Percentiles rank a stretch among this genome's conserved stretches.
These are phyloP conservation scores for Pseudotsuga menziesii DNA, from an alignment of 75 land plant species.

Conservation along the genomic window DNA sequence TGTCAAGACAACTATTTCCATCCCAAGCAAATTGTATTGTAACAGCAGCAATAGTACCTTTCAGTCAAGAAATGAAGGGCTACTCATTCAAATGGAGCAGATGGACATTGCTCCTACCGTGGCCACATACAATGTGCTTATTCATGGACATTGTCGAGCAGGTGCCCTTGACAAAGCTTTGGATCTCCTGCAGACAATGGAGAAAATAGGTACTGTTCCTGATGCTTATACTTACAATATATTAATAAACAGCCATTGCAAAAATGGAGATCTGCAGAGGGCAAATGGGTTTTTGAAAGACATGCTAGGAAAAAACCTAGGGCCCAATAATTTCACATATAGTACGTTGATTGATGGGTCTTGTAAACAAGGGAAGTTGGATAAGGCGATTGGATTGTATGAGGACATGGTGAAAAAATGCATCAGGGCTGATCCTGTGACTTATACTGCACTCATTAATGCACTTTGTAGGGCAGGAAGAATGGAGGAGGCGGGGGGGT, in stretches of 20 bases:
- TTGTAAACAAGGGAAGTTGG: slow-evolving; percentile 46
- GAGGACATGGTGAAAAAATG: slow-evolving; percentile 28
- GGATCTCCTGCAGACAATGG: slow-evolving; percentile 15
- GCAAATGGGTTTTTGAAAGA: slow-evolving; percentile 44
- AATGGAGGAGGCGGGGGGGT: slow-evolving; percentile 25
- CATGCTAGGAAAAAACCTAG: slow-evolving; percentile 33
- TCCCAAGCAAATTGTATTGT: no score
- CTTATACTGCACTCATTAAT: slow-evolving; percentile 29
- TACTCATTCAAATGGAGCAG: slow-evolving; percentile 37
- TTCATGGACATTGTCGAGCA: slow-evolving; percentile 43
- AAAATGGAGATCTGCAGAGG: slow-evolving; percentile 25
- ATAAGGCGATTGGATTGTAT: slow-evolving; percentile 42
- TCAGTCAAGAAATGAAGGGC: no score
- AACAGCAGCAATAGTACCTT: no score
- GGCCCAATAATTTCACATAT: slow-evolving; percentile 55
- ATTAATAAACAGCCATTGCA: slow-evolving; percentile 22
- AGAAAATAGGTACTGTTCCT: slow-evolving; percentile 20
- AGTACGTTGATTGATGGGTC: no score
- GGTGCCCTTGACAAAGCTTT: slow-evolving; percentile 34
- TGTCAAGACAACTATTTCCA: no score
- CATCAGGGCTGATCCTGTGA: slow-evolving; percentile 35
- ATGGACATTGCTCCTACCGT: slow-evolving; percentile 17
- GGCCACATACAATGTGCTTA: slow-evolving; percentile 42
- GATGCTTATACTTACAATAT: slow-evolving; percentile 23
- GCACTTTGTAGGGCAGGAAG: slow-evolving; percentile 36